A percentile compares a stretch with the other conserved stretches of the same genome.
Evolutionary conservation across 495 filamentous ascomycete species (phyloP).

Genomic region (Talaromyces trachyspermus): DNA sequence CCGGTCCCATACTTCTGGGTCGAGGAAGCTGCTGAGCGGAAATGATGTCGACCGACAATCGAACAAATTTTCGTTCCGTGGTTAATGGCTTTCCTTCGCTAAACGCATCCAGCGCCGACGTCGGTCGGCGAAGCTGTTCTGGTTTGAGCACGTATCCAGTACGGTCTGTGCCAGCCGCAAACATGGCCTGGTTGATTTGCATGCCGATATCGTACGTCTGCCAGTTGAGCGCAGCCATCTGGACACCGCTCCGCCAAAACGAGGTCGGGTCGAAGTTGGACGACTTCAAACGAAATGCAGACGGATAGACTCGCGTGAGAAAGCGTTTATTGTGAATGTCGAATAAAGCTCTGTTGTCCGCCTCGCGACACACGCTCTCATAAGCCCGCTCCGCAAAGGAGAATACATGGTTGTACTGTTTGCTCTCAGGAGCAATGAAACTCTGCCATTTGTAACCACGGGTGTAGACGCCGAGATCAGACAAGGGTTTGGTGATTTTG

Average conservation of each 20-base stretch:
- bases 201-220: slow-evolving; percentile 93
- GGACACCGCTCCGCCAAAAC: slow-evolving; percentile 91
- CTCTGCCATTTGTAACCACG: slow-evolving; percentile 76
- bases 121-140: slow-evolving; percentile 61
- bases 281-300: slow-evolving; percentile 67
- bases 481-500: slow-evolving; percentile 79
- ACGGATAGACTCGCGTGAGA: slow-evolving; percentile 90
- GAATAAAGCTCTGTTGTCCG: slow-evolving; percentile 63
- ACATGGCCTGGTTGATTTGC: slow-evolving; percentile 98
- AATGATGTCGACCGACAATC: slow-evolving; percentile 79
- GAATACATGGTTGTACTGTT: slow-evolving; percentile 83
- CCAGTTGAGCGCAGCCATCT: slow-evolving; percentile 97
- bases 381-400: slow-evolving; percentile 87
- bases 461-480: slow-evolving; percentile 82
- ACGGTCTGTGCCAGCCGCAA: slow-evolving; percentile 80
- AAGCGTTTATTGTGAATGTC: slow-evolving; percentile 85
- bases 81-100: slow-evolving; percentile 21
- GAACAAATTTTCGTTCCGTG: slow-evolving; percentile 65
- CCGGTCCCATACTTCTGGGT: slow-evolving; percentile 58
- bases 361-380: slow-evolving; percentile 62
- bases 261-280: slow-evolving; percentile 87
- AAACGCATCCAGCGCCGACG: slow-evolving; percentile 33
- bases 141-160: slow-evolving; percentile 94
- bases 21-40: slow-evolving; percentile 92
- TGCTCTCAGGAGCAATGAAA: slow-evolving; percentile 68